Evolutionary conservation across 306 rosid genomes (phyloP).

Genomic region (Lathyrus sativus): DNA sequence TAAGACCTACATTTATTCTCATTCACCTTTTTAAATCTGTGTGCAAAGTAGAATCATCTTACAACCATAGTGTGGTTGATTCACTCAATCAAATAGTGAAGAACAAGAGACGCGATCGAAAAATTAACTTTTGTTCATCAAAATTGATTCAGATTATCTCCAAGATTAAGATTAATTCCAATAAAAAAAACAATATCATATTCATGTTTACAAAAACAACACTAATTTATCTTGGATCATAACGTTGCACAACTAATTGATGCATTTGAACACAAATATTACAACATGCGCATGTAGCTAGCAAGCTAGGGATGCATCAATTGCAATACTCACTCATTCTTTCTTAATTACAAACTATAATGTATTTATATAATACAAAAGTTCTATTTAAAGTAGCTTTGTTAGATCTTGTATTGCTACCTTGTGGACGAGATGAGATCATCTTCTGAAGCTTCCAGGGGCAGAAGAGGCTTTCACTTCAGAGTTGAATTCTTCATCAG

Average conservation of each 20-base stretch:
- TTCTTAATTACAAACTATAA: background rate
- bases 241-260: background rate
- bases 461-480: conserved; percentile 46
- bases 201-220: background rate
- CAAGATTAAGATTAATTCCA: too few species aligned
- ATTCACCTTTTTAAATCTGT: too few species aligned
- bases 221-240: background rate
- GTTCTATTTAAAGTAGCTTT: background rate
- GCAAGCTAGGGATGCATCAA: background rate
- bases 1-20: too few species aligned
- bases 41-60: too few species aligned
- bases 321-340: background rate
- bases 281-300: background rate
- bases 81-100: too few species aligned
- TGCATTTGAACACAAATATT: background rate
- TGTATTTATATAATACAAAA: background rate
- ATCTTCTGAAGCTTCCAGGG: conserved; percentile 63
- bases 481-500: conserved; percentile 50
- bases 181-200: background rate
- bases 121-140: too few species aligned
- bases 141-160: too few species aligned
- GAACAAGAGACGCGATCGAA: too few species aligned
- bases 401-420: background rate
- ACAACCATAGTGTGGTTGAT: too few species aligned
- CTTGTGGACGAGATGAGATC: conserved; percentile 6